Base-by-base conservation (phyloP, 2,329 filamentous ascomycete species). In the Malbranchea cinnamomea region DNA sequence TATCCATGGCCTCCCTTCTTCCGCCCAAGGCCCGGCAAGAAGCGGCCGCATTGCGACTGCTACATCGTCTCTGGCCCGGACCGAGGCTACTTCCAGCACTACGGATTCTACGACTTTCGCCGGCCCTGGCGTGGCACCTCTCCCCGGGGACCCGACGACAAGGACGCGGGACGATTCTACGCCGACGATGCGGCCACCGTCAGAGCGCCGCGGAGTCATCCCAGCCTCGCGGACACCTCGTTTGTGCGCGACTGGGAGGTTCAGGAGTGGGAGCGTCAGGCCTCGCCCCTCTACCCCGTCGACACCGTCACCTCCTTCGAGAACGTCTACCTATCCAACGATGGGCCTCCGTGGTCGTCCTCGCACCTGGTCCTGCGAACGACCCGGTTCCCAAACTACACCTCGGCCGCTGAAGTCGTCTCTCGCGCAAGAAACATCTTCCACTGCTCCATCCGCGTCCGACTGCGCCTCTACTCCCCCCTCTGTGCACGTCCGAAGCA, bases 101-200 rank as follows among this genome's bases (percentile, higher is more conserved):
- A 67, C 49, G 57, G 55, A 29, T 59, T 67, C 43, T 66, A 56
- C 49, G 63, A 67, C 44, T 67, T 67, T 38, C 60, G 63, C 15
- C n/a, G n/a, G n/a, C n/a, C n/a, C n/a, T n/a, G n/a, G n/a, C n/a
- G n/a, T n/a, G n/a, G n/a, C n/a, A n/a, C n/a, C n/a, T n/a, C n/a
- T n/a, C n/a, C n/a, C n/a, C n/a, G n/a, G n/a, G n/a, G n/a, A n/a
- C n/a, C n/a, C n/a, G n/a, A n/a, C n/a, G n/a, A n/a, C n/a, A n/a
- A n/a, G n/a, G n/a, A n/a, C n/a, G n/a, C n/a, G n/a, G n/a, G n/a
- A n/a, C n/a, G n/a, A n/a, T n/a, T n/a, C n/a, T n/a, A n/a, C n/a
- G n/a, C n/a, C n/a, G n/a, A n/a, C n/a, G n/a, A n/a, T n/a, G n/a
- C n/a, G n/a, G n/a, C n/a, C n/a, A n/a, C n/a, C n/a, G n/a, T n/a